phyloP scores from a whole-genome alignment of 2,329 filamentous ascomycete species.

The Hymenoscyphus repandus region DNA sequence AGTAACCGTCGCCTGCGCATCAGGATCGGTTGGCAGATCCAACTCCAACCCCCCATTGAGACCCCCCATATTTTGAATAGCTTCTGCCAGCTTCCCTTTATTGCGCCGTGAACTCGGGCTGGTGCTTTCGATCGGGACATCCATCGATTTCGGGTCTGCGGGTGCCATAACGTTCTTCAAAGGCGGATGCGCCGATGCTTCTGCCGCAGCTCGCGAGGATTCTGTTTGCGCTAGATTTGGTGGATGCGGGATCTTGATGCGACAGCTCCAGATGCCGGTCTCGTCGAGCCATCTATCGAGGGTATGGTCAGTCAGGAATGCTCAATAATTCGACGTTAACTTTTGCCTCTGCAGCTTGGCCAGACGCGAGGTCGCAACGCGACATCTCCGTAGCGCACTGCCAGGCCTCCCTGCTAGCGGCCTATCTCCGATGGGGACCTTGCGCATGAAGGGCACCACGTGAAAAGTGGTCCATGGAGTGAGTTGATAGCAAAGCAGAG shows the following conservation, averaged over 20 bases:
- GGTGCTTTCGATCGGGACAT: constrained; percentile 21
- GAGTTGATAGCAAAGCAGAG: not conserved
- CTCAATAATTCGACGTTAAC: not conserved
- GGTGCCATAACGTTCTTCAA: constrained; percentile 15
- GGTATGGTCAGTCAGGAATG: constrained; percentile 12
- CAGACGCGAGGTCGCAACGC: not conserved
- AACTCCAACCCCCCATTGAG: constrained; percentile 28
- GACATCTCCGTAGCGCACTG: not conserved
- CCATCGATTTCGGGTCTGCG: constrained; percentile 16
- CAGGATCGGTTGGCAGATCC: constrained; percentile 47
- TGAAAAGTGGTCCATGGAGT: constrained; percentile 3
- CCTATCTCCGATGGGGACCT: not conserved
- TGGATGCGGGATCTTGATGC: constrained; percentile 28
- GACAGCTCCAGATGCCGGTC: constrained; percentile 29
- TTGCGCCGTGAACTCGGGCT: constrained; percentile 27
- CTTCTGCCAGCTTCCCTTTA: constrained; percentile 29
- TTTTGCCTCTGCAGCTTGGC: not conserved
- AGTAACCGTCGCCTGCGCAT: constrained; percentile 64
- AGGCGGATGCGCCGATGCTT: not conserved
- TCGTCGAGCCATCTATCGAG: constrained; percentile 29
- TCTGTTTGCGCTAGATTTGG: constrained; percentile 8
- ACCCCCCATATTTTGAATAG: constrained; percentile 29
- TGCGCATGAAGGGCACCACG: constrained; percentile 1
- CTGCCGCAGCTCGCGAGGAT: not conserved
- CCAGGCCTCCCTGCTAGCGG: not conserved